Evolutionary conservation across 2,329 filamentous ascomycete genomes (phyloP).

Genomic region (Fusarium sacchari): DNA sequence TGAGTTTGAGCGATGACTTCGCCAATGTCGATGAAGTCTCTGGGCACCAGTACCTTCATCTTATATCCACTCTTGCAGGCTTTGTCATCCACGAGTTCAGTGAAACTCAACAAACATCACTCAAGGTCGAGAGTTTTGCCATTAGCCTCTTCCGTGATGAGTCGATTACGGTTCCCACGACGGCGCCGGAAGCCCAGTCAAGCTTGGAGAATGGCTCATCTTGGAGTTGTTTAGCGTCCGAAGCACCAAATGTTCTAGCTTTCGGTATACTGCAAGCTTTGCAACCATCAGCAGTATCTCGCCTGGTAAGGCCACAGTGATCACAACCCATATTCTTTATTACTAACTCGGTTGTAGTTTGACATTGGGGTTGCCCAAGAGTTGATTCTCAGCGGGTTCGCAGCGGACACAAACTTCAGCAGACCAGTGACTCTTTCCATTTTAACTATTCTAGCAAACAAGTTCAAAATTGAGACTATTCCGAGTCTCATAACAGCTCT

Average conservation of each 20-base stretch:
- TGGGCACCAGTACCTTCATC: conserved; percentile 50
- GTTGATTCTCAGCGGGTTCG: conserved; percentile 45
- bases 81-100: conserved; percentile 52
- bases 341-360: conserved; percentile 46
- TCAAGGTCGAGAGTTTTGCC: conserved; percentile 48
- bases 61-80: conserved; percentile 50
- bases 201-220: conserved; percentile 30
- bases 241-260: conserved; percentile 49
- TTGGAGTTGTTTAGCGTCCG: conserved; percentile 49
- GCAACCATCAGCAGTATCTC: conserved; percentile 47
- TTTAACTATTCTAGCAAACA: conserved; percentile 57
- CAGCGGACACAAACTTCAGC: conserved; percentile 27
- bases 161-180: conserved; percentile 31
- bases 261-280: conserved; percentile 53
- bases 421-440: conserved; percentile 49
- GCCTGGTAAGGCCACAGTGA: conserved; percentile 46
- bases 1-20: conserved; percentile 50
- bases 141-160: conserved; percentile 53
- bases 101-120: conserved; percentile 49
- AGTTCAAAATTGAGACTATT: conserved; percentile 52
- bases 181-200: conserved; percentile 7
- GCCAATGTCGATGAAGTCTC: conserved; percentile 38
- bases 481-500: conserved; percentile 42
- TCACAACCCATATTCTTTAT: neutral
- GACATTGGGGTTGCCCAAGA: conserved; percentile 50